A percentile compares a stretch with the other conserved stretches of the same genome.
Evolutionary conservation across 306 rosid species (phyloP).

Genomic region (Ochetophila trinervis): DNA sequence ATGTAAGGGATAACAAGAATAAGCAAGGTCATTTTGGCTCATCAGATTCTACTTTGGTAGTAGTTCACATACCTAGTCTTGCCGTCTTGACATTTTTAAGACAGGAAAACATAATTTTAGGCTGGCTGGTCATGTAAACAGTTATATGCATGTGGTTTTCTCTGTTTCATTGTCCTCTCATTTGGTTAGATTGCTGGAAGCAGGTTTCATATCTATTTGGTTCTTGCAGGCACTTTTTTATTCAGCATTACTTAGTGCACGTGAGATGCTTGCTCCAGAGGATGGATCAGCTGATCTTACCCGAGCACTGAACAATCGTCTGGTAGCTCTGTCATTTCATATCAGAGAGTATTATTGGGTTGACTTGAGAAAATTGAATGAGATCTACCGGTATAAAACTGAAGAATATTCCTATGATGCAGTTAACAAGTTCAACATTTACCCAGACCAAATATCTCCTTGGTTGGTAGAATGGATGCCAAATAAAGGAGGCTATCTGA

Average conservation of each 20-base stretch:
- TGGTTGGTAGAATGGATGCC: slow-evolving; percentile 96
- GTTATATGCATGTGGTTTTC: slow-evolving; percentile 9
- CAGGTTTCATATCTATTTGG: slow-evolving; percentile 18
- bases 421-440: slow-evolving; percentile 83
- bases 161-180: not conserved
- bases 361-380: slow-evolving; percentile 67
- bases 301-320: slow-evolving; percentile 74
- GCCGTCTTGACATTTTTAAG: not conserved
- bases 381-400: slow-evolving; percentile 82
- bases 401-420: slow-evolving; percentile 90
- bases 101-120: not conserved
- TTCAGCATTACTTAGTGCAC: slow-evolving; percentile 76
- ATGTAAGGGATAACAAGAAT: too few species aligned
- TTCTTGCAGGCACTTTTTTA: slow-evolving; percentile 66
- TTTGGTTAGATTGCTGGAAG: not conserved
- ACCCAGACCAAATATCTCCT: slow-evolving; percentile 75
- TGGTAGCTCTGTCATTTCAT: slow-evolving; percentile 80
- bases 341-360: slow-evolving; percentile 87
- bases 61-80: not conserved
- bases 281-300: slow-evolving; percentile 78
- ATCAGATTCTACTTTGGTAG: not conserved
- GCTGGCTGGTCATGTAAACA: slow-evolving; percentile 15
- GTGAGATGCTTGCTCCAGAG: slow-evolving; percentile 81
- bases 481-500: slow-evolving; percentile 69
- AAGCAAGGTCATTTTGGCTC: not conserved